These are phyloP conservation scores for Cladosporium oxysporum DNA, from an alignment of 2,329 filamentous ascomycete species.

Conservation along the genomic window DNA sequence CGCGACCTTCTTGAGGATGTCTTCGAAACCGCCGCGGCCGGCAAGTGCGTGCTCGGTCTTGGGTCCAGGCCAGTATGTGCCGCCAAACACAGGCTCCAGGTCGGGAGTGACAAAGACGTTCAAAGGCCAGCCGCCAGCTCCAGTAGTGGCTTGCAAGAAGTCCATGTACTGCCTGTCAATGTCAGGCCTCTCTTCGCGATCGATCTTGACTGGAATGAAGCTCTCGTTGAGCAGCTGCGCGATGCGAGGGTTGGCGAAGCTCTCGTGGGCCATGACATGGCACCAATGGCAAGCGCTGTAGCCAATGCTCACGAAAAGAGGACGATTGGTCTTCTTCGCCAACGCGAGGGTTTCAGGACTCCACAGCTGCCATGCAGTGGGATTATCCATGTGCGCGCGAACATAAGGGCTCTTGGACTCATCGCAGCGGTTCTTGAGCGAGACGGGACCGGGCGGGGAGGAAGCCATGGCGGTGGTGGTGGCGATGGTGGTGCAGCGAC, in stretches of 20 bases:
- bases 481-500: neutral
- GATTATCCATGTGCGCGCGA: slow-evolving; percentile 73
- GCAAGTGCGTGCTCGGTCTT: slow-evolving; percentile 54
- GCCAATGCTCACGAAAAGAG: slow-evolving; percentile 92
- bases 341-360: slow-evolving; percentile 73
- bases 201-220: slow-evolving; percentile 90
- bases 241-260: slow-evolving; percentile 80
- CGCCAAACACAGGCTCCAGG: slow-evolving; percentile 90
- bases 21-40: slow-evolving; percentile 73
- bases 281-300: slow-evolving; percentile 93
- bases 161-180: slow-evolving; percentile 98
- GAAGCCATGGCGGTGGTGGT: slow-evolving; percentile 8
- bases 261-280: slow-evolving; percentile 90
- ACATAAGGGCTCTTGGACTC: slow-evolving; percentile 70
- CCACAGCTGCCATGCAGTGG: slow-evolving; percentile 90
- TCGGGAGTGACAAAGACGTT: slow-evolving; percentile 97
- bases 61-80: slow-evolving; percentile 91
- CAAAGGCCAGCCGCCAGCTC: slow-evolving; percentile 87
- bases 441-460: slow-evolving; percentile 23
- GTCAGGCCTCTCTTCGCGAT: slow-evolving; percentile 90
- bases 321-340: slow-evolving; percentile 78
- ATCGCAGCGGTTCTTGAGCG: slow-evolving; percentile 54
- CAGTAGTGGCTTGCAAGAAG: slow-evolving; percentile 91
- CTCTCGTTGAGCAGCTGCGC: slow-evolving; percentile 79
- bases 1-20: slow-evolving; percentile 76